Evolutionary conservation across 495 filamentous ascomycete species (phyloP), one percentile per base, ranked within the genome.

Genomic region (Parathielavia appendiculata): DNA sequence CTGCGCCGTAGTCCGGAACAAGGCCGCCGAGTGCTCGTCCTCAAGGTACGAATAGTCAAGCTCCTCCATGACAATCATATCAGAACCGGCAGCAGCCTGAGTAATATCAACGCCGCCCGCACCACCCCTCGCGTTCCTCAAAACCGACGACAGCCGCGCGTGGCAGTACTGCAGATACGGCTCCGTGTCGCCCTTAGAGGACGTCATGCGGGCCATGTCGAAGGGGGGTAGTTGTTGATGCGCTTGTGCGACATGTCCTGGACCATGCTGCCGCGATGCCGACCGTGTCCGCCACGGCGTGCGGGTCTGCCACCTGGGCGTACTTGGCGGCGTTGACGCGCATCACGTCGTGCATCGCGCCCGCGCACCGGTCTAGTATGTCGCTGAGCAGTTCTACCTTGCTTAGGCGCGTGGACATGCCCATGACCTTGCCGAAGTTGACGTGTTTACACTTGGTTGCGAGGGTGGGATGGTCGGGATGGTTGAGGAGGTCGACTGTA

Each of bases 111-210:
- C 38, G n/a, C n/a, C n/a, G n/a, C n/a, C n/a, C n/a, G n/a, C n/a
- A n/a, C n/a, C n/a, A n/a, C n/a, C n/a, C n/a, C 17, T 41, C 3
- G 79, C 79, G 58, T 75, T 75, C 26, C 81, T 80, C 55, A 70
- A 74, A 59, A 86, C 84, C 32, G 81, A 83, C 62, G 77, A 79
- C 36, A 87, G 75, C 30, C 84, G 81, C 6, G 83, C 80, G 62
- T 87, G 83, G 12, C 83, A 83, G 54, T 87, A 86, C 71, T 87
- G 84, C 23, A 87, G 74, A 60, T 87, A 86, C 38, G 84, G 84
- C 7, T 84, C 85, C 1, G 85, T 86, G 56, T 87, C 85, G 45
- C 84, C 83, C 66, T 87, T 84, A 55, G 86, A 86, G n/a, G 84
- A 83, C 1, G 82, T 85, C 84, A 86, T 86, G 12, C 75, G 71